Evolutionary conservation across 208 protist genomes (phyloP), one percentile per base, ranked within the genome.

Genomic region (Wallacemonas rigidus): DNA sequence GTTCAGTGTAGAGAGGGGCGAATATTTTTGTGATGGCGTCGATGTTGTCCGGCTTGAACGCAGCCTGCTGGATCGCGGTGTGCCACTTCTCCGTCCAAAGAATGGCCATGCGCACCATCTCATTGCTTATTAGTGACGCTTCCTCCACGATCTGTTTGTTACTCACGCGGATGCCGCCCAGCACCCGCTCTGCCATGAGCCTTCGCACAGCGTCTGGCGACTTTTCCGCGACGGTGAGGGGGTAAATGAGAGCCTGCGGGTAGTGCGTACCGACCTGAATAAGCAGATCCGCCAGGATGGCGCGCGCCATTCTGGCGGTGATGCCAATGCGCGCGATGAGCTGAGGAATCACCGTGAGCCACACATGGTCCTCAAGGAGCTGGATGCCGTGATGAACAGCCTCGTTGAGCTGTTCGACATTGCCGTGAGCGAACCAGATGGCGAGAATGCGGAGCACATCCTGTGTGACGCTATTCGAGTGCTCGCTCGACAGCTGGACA

Each of bases 161-260:
- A 53, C 80, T 86, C 26, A 82, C 72, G 50, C 90, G 88, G 74
- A 97, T 95, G 61, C 87, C 88, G 26, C 76, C 80, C 11, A 97
- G 80, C 7, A 97, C 87, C 62, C 77, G 89, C 60, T 94, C 86
- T 36, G 93, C 93, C 90, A 94, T 92, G 44, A 81, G 62, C 41
- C 83, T 71, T 17, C 93, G 85, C 45, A 92, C 81, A 53, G 73
- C 79, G 48, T 96, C 91, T 3, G 90, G 88, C 4, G 89, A 93
- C 73, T 94, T 97, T 62, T 97, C 91, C 15, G 98, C 97, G 6
- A 99, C 99, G 6, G 98, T 99, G 8, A 99, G 87, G 65, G 99
- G 98, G 90, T 99, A 99, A 48, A 99, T 96, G 50, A 99, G 88
- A 8, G 99, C 98, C 73, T 99, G 98, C n/a, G 99, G 98, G 85